Base-by-base conservation (phyloP, 345 rosid species). In the Eucalyptus pauciflora region DNA sequence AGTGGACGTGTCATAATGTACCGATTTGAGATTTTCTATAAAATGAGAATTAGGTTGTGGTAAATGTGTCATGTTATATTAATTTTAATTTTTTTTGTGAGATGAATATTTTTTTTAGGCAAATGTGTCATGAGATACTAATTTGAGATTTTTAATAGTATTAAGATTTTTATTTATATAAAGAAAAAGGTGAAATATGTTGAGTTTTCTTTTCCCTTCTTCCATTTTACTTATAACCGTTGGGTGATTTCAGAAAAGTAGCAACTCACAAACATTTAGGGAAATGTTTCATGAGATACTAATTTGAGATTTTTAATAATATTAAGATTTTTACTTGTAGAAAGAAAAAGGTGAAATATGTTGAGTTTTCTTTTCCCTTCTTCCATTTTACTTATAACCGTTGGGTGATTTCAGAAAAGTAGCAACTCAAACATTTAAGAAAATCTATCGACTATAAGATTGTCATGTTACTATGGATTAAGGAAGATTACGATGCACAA, bases 11-110 rank as follows among this genome's bases (percentile, higher is more conserved):
- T 52, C 58, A 52, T 52, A 52, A 52, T 25, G n/a, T 25, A 4
- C 1, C 1, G 1, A 2, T 58, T 58, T 25, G 7, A 0, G 64
- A 25, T 2, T 60, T 60, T 60, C 3, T 60, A 25, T 27, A 27
- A 25, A 60, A 27, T 27, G 13, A 60, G 7, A 27, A 56, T 56
- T 56, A 24, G 1, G 13, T 64, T 67, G 10, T n/a, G 17, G 17
- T 67, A 31, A 67, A n/a, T 67, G 10, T 67, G 0, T 64, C 37
- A 64, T 29, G 25, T 18, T 52, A 1, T 50, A 18, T 20, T 2
- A 52, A 52, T 52, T 52, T 52, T 18, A 18, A 20, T 3, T 27
- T 12, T 25, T 24, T 27, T 60, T 60, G 31, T 27, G 31, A 60
- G 31, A 60, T 60, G 69, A 33, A 22, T 33, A 69, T 69, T 33